Conservation (phyloP, 768 basidiomycete species). For the Lactarius tabidus region DNA sequence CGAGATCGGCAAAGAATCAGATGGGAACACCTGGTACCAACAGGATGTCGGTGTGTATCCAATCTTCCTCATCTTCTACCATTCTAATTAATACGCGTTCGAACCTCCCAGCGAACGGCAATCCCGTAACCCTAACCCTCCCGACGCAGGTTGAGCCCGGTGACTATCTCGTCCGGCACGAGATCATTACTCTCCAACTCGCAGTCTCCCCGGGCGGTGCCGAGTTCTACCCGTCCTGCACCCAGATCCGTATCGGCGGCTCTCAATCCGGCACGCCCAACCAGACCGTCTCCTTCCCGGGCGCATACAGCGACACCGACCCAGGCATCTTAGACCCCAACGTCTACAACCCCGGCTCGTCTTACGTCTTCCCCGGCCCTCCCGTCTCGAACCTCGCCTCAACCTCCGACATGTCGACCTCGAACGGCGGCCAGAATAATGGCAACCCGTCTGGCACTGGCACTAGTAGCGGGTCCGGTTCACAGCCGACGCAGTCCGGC, state of each 20-base stretch:
- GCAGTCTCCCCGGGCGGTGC: conserved; percentile 57
- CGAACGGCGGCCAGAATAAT: not conserved
- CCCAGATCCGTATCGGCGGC: conserved; percentile 50
- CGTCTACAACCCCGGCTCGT: conserved; percentile 24
- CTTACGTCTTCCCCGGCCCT: conserved; percentile 22
- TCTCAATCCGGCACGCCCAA: conserved; percentile 47
- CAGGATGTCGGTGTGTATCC: conserved; percentile 29
- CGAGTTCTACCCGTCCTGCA: conserved; percentile 78
- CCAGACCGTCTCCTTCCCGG: conserved; percentile 64
- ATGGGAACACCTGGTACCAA: conserved; percentile 31
- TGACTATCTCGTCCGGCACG: conserved; percentile 72
- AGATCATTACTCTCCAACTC: conserved; percentile 75
- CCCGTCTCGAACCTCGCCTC: conserved; percentile 26
- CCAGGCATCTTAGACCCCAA: conserved; percentile 64
- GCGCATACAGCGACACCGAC: conserved; percentile 66
- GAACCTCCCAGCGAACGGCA: conserved; percentile 27
- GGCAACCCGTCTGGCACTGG: not conserved
- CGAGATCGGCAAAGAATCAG: conserved; percentile 30
- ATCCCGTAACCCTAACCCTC: conserved; percentile 31
- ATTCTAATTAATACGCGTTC: not conserved
- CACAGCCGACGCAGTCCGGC: not conserved
- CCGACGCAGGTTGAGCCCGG: conserved; percentile 54
- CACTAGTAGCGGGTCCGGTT: not conserved
- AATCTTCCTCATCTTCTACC: not conserved
- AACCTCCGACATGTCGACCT: conserved; percentile 4